Base-by-base conservation (phyloP, 306 rosid genomes). In the Quercus wislizeni region DNA sequence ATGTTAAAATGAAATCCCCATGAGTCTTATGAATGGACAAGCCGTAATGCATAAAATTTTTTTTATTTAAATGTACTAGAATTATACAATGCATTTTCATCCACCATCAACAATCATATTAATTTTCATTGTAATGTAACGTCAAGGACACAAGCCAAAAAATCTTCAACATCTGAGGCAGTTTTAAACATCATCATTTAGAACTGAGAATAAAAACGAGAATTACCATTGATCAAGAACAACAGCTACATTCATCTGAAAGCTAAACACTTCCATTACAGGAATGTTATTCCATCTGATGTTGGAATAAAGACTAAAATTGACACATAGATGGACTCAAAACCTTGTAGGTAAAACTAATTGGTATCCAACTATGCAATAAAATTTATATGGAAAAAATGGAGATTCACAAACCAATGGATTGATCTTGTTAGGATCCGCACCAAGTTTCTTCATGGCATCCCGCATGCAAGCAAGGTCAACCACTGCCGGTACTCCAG, bases 381-480 rank as follows among this genome's bases (percentile, higher is more conserved):
- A 65, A 25, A 62, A 25, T 15, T 30, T 13, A 18, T 15, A 5
- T 6, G 3, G 19, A 65, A n/a, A 58, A 25, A 31, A 6, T 18
- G 14, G 13, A 28, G 30, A 28, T 25, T 30, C 9, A 65, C 71
- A 31, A 65, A 70, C 74, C 74, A 70, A 49, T 1, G 74, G 74
- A 49, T 70, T 35, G 8, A 70, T 70, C 74, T 70, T 70, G n/a
- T 43, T 49, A 25, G 75, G 58, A 46, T 46, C 58, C 14, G 19
- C n/a, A 3, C 75, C n/a, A 1, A 71, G 58, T 12, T 71, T 41
- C 17, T 23, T 71, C 58, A 71, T 71, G 21, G 75, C 75, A 71
- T 71, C 75, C 55, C 75, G 33, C 58, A 46, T 71, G 35, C 75
- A 71, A 21, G 75, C 75, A 71, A 71, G 75, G 75, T 71, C 75